These are phyloP conservation scores for Nannochloropsis oceanica DNA, from an alignment of 108 stramenopile species.

Conservation along the genomic window DNA sequence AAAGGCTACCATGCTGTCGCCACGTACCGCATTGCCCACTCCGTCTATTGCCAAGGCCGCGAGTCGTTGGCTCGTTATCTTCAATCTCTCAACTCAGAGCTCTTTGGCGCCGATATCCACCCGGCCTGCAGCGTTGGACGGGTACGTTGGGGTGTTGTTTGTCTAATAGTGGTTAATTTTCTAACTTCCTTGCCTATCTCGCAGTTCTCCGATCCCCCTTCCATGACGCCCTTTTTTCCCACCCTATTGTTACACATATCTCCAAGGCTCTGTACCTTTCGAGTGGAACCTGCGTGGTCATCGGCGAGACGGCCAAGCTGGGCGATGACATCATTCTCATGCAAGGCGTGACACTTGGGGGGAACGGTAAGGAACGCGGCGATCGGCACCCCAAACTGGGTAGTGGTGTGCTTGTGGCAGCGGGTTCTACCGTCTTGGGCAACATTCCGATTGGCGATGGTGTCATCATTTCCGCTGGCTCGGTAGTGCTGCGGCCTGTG, in stretches of 20 bases:
- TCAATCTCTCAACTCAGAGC: slow-evolving; percentile 58
- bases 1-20: slow-evolving; percentile 34
- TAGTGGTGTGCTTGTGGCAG: slow-evolving; percentile 55
- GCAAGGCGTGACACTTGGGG: slow-evolving; percentile 76
- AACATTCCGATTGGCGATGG: slow-evolving; percentile 47
- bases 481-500: slow-evolving; percentile 7
- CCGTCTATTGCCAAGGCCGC: slow-evolving; percentile 11
- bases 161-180: background rate
- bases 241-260: background rate
- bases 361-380: slow-evolving; percentile 70
- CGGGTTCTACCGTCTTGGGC: slow-evolving; percentile 59
- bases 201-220: background rate
- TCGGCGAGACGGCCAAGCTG: slow-evolving; percentile 76
- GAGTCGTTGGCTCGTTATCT: slow-evolving; percentile 48
- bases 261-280: background rate
- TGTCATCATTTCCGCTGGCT: slow-evolving; percentile 12
- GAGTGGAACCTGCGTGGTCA: slow-evolving; percentile 52
- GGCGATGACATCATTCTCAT: slow-evolving; percentile 63
- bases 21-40: slow-evolving; percentile 29
- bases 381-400: slow-evolving; percentile 80
- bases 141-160: background rate
- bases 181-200: background rate
- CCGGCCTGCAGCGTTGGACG: slow-evolving; percentile 63
- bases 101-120: slow-evolving; percentile 75
- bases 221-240: background rate